A percentile compares a stretch with the other conserved stretches of the same genome.
Evolutionary conservation across 805 yeast species (phyloP).

Genomic region (Maudiozyma bulderi): DNA sequence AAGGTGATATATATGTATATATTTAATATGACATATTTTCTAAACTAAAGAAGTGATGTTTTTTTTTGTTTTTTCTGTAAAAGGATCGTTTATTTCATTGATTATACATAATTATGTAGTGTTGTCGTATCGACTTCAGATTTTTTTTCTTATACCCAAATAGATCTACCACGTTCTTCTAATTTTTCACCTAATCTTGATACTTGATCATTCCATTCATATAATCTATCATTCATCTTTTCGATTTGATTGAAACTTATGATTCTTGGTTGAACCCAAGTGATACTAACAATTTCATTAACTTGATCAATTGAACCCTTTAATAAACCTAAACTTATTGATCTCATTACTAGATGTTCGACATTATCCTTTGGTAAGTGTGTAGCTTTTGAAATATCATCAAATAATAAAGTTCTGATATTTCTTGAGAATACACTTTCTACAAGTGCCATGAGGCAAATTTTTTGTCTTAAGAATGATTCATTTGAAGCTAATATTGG

Average conservation of each 20-base stretch:
- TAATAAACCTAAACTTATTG: constrained; percentile 72
- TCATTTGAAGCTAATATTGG: constrained; percentile 52
- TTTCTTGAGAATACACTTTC: constrained; percentile 79
- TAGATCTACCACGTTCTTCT: constrained; percentile 49
- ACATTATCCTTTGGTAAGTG: constrained; percentile 54
- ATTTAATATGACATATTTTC: neutral
- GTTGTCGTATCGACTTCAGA: neutral
- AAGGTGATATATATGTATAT: neutral
- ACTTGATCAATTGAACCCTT: constrained; percentile 91
- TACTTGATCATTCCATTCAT: constrained; percentile 72
- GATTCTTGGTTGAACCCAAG: constrained; percentile 95
- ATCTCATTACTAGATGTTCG: constrained; percentile 85
- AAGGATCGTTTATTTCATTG: neutral
- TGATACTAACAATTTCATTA: constrained; percentile 61
- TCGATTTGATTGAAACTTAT: constrained; percentile 74
- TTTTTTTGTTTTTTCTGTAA: neutral
- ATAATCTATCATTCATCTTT: constrained; percentile 62
- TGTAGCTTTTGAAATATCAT: constrained; percentile 65
- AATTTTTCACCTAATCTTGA: constrained; percentile 52
- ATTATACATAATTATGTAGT: neutral
- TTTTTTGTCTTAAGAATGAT: constrained; percentile 74
- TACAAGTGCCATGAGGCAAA: constrained; percentile 82
- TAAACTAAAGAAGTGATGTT: neutral
- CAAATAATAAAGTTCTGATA: constrained; percentile 62
- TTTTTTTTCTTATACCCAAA: constrained; percentile 44